Evolutionary conservation across 768 basidiomycete genomes (phyloP).

Genomic region (Tubosaeta sp.): DNA sequence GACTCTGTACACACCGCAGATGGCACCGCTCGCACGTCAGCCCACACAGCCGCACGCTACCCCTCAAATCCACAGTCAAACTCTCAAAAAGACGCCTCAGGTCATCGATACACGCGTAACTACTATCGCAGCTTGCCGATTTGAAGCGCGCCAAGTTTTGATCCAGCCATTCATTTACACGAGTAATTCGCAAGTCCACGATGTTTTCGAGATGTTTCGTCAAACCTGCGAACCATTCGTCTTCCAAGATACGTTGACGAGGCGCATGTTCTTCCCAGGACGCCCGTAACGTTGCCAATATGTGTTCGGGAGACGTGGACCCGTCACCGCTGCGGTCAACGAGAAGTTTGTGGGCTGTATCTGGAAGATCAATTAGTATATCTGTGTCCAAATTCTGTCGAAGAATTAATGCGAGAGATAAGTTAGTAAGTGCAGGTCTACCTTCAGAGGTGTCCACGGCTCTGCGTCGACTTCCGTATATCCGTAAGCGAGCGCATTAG

Average conservation of each 20-base stretch:
- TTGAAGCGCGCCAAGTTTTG: constrained; percentile 48
- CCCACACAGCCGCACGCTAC: constrained; percentile 46
- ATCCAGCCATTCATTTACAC: constrained; percentile 49
- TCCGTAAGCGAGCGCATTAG: constrained; percentile 47
- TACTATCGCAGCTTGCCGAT: not conserved
- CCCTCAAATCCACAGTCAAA: constrained; percentile 41
- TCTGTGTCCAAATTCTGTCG: constrained; percentile 52
- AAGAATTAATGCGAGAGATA: not conserved
- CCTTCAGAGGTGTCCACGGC: constrained; percentile 59
- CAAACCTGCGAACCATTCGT: constrained; percentile 39
- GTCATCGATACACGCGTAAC: constrained; percentile 41
- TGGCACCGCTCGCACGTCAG: constrained; percentile 45
- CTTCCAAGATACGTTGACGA: constrained; percentile 19
- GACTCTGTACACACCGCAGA: constrained; percentile 43
- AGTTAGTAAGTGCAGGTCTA: constrained; percentile 7
- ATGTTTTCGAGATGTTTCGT: constrained; percentile 35
- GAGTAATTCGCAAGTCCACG: constrained; percentile 40
- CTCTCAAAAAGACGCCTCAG: constrained; percentile 42
- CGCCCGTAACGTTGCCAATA: constrained; percentile 10
- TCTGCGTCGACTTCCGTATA: constrained; percentile 45
- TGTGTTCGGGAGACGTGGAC: constrained; percentile 17
- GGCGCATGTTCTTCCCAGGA: constrained; percentile 14
- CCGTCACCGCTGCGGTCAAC: too few relatives aligned
- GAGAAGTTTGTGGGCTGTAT: constrained; percentile 28
- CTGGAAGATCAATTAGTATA: constrained; percentile 32